These are phyloP conservation scores for Centrapalus pauciflorus DNA, from an alignment of 129 eudicot species.

Conservation along the genomic window DNA sequence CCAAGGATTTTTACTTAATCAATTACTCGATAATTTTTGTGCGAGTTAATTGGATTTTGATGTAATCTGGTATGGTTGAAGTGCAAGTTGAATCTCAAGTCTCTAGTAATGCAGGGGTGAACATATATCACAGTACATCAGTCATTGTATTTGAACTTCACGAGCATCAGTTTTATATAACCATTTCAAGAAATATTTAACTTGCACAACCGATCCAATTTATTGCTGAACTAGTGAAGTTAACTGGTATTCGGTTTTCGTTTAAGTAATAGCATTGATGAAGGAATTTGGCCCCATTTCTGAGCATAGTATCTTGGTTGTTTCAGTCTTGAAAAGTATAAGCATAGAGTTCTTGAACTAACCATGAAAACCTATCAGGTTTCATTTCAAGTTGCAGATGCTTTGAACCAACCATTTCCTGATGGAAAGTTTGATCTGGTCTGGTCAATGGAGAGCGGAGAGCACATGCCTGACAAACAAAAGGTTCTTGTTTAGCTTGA, in stretches of 20 bases:
- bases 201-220: not conserved
- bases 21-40: not conserved
- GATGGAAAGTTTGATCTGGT: slow-evolving; percentile 84
- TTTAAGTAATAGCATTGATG: not conserved
- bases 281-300: not conserved
- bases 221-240: not conserved
- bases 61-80: not conserved
- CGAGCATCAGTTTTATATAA: not conserved
- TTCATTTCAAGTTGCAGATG: slow-evolving; percentile 91
- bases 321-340: not conserved
- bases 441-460: slow-evolving; percentile 99
- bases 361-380: slow-evolving; percentile 42
- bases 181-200: not conserved
- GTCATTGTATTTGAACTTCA: not conserved
- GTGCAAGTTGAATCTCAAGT: no score
- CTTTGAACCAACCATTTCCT: slow-evolving; percentile 79
- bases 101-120: not conserved
- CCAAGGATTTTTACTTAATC: not conserved
- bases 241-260: not conserved
- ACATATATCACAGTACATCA: not conserved
- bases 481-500: slow-evolving; percentile 42
- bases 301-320: not conserved
- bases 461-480: slow-evolving; percentile 91
- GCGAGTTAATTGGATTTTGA: not conserved
- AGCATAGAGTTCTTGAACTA: slow-evolving; percentile 12